These are phyloP conservation scores for Diaporthe aspalathi DNA, from an alignment of 2,329 filamentous ascomycete genomes.

Conservation along the genomic window DNA sequence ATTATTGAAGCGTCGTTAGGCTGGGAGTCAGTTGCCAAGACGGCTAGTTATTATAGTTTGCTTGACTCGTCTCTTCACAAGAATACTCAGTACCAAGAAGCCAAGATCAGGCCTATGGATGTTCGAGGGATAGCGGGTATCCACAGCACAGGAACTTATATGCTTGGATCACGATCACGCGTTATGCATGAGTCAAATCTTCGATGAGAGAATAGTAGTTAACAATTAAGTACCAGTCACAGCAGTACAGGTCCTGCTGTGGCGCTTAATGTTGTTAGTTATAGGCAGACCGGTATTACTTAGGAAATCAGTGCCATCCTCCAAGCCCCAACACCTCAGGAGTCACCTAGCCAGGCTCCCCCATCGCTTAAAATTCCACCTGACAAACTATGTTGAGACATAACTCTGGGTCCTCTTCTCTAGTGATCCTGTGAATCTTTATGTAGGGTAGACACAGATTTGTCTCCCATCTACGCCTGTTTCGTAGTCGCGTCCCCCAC, in stretches of 20 bases:
- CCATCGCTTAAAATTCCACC: constrained; percentile 13
- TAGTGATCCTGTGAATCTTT: not conserved
- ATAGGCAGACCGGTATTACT: constrained; percentile 3
- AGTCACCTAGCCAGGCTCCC: constrained; percentile 23
- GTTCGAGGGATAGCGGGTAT: not conserved
- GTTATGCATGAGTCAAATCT: not conserved
- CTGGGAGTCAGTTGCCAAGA: not conserved
- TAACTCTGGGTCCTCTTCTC: no score
- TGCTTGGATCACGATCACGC: no score
- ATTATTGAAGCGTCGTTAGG: not conserved
- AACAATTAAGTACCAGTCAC: constrained; percentile 24
- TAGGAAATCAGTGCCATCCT: not conserved
- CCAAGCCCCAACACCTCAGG: constrained; percentile 16
- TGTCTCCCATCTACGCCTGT: not conserved
- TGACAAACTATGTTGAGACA: constrained; percentile 1
- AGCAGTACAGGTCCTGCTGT: constrained; percentile 16
- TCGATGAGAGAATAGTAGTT: constrained; percentile 18
- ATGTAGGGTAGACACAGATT: not conserved
- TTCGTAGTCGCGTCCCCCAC: not conserved
- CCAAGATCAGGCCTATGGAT: not conserved
- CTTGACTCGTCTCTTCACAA: not conserved
- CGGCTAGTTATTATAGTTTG: not conserved
- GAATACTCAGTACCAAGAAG: not conserved
- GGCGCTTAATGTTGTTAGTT: constrained; percentile 13
- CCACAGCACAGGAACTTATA: not conserved